Evolutionary conservation across 169 alveolate genomes (phyloP).

Genomic region (Plasmodium inui): DNA sequence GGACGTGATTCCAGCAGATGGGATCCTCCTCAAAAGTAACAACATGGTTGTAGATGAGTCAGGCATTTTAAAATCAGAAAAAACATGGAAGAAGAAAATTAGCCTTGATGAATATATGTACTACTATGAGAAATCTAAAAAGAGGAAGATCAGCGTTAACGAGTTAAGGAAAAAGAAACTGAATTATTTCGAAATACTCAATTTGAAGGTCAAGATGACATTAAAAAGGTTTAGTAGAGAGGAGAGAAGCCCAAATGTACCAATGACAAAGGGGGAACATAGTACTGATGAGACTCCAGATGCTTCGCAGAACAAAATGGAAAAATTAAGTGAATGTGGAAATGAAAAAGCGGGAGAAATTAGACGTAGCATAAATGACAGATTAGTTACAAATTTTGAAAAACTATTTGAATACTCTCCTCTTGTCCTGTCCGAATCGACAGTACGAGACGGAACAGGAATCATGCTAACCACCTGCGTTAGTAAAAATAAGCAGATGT

Average conservation of each 20-base stretch:
- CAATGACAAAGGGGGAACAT: background rate
- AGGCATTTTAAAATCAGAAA: constrained; percentile 1
- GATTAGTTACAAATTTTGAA: background rate
- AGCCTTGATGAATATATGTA: constrained; percentile 58
- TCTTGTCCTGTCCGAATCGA: constrained; percentile 27
- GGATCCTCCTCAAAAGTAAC: constrained; percentile 34
- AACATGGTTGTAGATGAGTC: constrained; percentile 64
- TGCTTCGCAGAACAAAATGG: too few relatives aligned
- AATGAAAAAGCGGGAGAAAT: background rate
- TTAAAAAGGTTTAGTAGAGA: constrained; percentile 3
- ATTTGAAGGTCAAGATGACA: constrained; percentile 8
- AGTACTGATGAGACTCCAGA: background rate
- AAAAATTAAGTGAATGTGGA: background rate
- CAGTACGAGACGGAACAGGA: constrained; percentile 26
- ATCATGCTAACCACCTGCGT: constrained; percentile 61
- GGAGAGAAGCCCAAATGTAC: background rate
- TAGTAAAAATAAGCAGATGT: constrained; percentile 71
- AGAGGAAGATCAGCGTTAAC: constrained; percentile 17
- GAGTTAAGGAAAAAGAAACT: constrained; percentile 30
- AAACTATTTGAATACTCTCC: constrained; percentile 38
- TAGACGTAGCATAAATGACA: background rate
- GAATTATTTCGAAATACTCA: constrained; percentile 32
- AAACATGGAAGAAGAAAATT: constrained; percentile 20
- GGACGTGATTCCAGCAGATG: constrained; percentile 63
- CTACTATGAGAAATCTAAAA: constrained; percentile 14